Evolutionary conservation across 2,329 filamentous ascomycete species (phyloP).

Genomic region (Cryoendolithus antarcticus): DNA sequence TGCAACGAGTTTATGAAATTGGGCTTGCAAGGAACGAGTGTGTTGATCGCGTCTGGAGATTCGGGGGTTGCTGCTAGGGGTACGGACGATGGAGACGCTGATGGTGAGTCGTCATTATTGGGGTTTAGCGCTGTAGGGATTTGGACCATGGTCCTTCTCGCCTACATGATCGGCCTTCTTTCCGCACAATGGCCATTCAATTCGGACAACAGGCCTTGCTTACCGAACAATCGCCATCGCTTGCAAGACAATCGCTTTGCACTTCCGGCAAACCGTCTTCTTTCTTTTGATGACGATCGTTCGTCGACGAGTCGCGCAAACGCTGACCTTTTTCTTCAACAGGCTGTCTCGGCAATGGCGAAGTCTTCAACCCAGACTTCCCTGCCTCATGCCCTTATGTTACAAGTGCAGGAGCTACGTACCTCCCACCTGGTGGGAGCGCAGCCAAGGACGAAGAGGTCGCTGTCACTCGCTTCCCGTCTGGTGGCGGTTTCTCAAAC

Average conservation of each 20-base stretch:
- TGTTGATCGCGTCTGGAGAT: slow-evolving; percentile 43
- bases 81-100: slow-evolving; percentile 7
- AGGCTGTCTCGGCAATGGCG: slow-evolving; percentile 20
- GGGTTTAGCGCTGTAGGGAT: slow-evolving; percentile 25
- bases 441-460: slow-evolving; percentile 24
- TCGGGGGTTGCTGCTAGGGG: slow-evolving; percentile 21
- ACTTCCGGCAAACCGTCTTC: too few species aligned
- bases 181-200: too few species aligned
- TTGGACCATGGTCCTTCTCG: too few species aligned
- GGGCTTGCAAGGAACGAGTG: slow-evolving; percentile 38
- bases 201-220: too few species aligned
- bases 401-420: slow-evolving; percentile 41
- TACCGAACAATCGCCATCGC: too few species aligned
- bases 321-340: too few species aligned
- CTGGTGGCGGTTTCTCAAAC: slow-evolving; percentile 26
- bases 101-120: slow-evolving; percentile 2
- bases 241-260: too few species aligned
- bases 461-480: slow-evolving; percentile 29
- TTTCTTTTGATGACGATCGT: too few species aligned
- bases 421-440: slow-evolving; percentile 21
- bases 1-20: slow-evolving; percentile 48
- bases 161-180: too few species aligned
- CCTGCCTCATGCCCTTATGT: slow-evolving; percentile 38
- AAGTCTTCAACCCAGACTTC: slow-evolving; percentile 36
- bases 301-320: too few species aligned